A percentile compares a stretch with the other conserved stretches of the same genome.
phyloP scores from a whole-genome alignment of 116 monocot species.

The Trichopus zeylanicus region DNA sequence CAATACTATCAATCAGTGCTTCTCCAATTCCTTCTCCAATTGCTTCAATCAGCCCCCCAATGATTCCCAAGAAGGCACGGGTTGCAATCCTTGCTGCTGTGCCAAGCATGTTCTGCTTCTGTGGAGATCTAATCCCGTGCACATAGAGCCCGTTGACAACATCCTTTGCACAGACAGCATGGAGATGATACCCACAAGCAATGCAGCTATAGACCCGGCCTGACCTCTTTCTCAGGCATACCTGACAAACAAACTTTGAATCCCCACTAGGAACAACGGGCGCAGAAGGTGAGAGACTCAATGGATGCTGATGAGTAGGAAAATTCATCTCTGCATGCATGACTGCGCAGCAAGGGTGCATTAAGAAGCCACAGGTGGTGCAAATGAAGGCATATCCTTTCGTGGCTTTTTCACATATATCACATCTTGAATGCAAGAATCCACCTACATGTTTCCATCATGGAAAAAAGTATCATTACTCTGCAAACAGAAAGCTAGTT shows the following conservation, averaged over 20 bases:
- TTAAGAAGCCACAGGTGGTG: slow-evolving; percentile 41
- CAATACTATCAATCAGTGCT: slow-evolving; percentile 31
- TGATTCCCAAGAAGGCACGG: slow-evolving; percentile 33
- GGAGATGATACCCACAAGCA: slow-evolving; percentile 40
- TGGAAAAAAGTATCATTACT: too few species aligned
- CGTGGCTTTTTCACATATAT: slow-evolving; percentile 55
- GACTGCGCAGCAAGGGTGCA: slow-evolving; percentile 64
- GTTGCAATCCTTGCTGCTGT: slow-evolving; percentile 32
- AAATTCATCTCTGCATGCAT: slow-evolving; percentile 44
- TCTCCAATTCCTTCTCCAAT: slow-evolving; percentile 74
- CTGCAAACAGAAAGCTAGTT: too few species aligned
- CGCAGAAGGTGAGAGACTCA: slow-evolving; percentile 16
- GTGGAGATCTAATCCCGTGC: slow-evolving; percentile 35
- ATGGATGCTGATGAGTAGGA: slow-evolving; percentile 36
- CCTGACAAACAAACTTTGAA: slow-evolving; percentile 9
- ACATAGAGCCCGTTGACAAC: slow-evolving; percentile 55
- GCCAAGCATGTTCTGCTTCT: slow-evolving; percentile 32
- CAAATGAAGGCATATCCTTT: too few species aligned
- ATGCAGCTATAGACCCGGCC: slow-evolving; percentile 39
- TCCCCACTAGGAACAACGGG: background rate
- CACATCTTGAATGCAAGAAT: slow-evolving; percentile 30
- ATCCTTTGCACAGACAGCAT: slow-evolving; percentile 58
- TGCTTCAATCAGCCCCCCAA: slow-evolving; percentile 61
- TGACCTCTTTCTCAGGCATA: slow-evolving; percentile 30
- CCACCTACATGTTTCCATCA: too few species aligned